These are phyloP conservation scores for Coniosporium tulheliwenetii DNA, from an alignment of 2,329 filamentous ascomycete species.

Conservation along the genomic window DNA sequence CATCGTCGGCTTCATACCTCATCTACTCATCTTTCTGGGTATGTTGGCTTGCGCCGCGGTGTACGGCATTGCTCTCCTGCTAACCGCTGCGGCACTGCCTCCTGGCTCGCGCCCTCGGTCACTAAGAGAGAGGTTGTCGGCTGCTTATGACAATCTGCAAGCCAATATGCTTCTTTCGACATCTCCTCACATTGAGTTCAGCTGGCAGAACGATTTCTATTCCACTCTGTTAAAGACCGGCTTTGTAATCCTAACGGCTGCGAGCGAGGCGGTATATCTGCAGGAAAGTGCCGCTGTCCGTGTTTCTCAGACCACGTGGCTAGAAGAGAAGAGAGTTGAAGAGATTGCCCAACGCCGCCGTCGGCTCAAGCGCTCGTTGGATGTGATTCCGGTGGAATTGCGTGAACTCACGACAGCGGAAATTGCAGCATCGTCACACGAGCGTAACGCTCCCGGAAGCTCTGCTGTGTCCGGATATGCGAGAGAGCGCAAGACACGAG, in stretches of 20 bases:
- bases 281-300: slow-evolving; percentile 73
- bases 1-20: slow-evolving; percentile 87
- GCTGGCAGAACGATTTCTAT: slow-evolving; percentile 88
- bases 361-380: slow-evolving; percentile 18
- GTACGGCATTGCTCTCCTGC: slow-evolving; percentile 58
- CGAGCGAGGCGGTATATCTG: slow-evolving; percentile 87
- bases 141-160: slow-evolving; percentile 79
- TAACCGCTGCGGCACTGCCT: slow-evolving; percentile 57
- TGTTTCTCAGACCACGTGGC: slow-evolving; percentile 67
- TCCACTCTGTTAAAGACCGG: slow-evolving; percentile 75
- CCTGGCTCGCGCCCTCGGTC: slow-evolving; percentile 25
- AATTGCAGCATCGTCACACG: background rate
- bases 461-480: slow-evolving; percentile 39
- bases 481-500: slow-evolving; percentile 49
- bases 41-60: slow-evolving; percentile 63
- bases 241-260: slow-evolving; percentile 78
- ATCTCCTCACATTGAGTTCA: slow-evolving; percentile 51
- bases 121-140: slow-evolving; percentile 43
- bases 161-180: slow-evolving; percentile 71
- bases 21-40: slow-evolving; percentile 70
- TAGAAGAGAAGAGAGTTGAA: slow-evolving; percentile 71
- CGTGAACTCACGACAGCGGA: slow-evolving; percentile 22
- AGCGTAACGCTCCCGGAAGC: slow-evolving; percentile 6
- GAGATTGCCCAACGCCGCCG: slow-evolving; percentile 48
- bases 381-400: slow-evolving; percentile 25